Evolutionary conservation across 345 rosid genomes (phyloP), one percentile per base, ranked within the genome.

Genomic region (Brassica juncea): DNA sequence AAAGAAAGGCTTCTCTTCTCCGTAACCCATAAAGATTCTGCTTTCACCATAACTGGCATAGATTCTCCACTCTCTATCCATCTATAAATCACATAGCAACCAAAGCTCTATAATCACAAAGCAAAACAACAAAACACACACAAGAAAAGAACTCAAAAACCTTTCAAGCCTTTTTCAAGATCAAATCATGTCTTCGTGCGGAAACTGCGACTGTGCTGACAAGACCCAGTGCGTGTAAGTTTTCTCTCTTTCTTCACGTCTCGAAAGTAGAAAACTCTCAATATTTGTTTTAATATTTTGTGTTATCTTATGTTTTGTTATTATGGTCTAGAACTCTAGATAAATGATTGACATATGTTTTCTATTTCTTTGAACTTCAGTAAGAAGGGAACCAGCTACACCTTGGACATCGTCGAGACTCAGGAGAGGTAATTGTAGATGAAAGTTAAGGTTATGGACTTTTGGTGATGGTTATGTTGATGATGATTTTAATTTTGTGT

Each of bases 171-270:
- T 66, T 27, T 65, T 28, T 6, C 65, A 30, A 54, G 49, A 25
- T 15, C 57, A 47, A 49, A 87, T 79, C 85, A 94, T 94, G 98
- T 90, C 96, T 90, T 79, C 21, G 72, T 94, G 98, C 71, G 93
- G 86, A 52, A 86, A 63, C 92, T 94, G 98, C 63, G 87, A 86
- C 90, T 94, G 98, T 84, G 31, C 88, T 74, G 94, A 92, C 96
- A 83, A 79, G 83, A 86, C 82, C 90, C 86, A 89, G 88, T 94
- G 96, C 72, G 85, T 49, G 95, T 89, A 84, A 87, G 92, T 87
- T 0, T 54, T 12, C 3, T 68, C 63, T 73, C 8, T 31, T 66
- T 44, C 63, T 30, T 70, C 60, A 34, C 44, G 14, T 68, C 16
- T 2, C 16, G 14, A 6, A 47, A 19, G 21, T 19, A 12, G 15